phyloP scores from a whole-genome alignment of 139 green algal genomes.

The Tetradesmus lagerheimii region DNA sequence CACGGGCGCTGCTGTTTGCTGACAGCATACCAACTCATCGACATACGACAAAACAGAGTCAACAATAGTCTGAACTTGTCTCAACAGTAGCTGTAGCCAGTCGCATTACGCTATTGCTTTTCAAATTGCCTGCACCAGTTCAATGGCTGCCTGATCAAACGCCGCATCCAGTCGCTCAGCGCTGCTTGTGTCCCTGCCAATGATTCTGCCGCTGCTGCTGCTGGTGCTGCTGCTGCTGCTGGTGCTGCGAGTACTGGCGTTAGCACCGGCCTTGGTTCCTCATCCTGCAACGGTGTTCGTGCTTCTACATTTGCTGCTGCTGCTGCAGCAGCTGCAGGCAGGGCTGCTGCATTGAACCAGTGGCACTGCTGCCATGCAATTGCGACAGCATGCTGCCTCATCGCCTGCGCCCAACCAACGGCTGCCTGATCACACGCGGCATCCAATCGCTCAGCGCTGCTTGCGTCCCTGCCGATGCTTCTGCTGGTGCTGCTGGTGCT shows the following conservation, averaged over 20 bases:
- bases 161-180: not conserved
- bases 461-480: not conserved
- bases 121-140: not conserved
- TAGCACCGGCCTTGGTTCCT: not conserved
- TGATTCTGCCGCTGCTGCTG: not conserved
- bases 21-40: too few species aligned
- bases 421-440: not conserved
- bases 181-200: not conserved
- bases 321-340: not conserved
- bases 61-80: too few species aligned
- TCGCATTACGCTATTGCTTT: too few species aligned
- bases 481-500: conserved; percentile 20
- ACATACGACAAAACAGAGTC: too few species aligned
- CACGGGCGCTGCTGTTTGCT: too few species aligned
- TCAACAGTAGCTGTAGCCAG: too few species aligned
- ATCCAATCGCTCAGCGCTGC: not conserved
- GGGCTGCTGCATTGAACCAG: not conserved
- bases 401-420: not conserved
- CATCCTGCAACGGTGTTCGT: not conserved
- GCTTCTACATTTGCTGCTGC: not conserved
- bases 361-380: not conserved
- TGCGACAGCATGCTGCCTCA: too few species aligned
- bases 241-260: not conserved
- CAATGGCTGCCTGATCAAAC: not conserved
- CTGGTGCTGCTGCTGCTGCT: conserved; percentile 25